Conservation (phyloP, 768 basidiomycete genomes). For the Mycena vulgaris region DNA sequence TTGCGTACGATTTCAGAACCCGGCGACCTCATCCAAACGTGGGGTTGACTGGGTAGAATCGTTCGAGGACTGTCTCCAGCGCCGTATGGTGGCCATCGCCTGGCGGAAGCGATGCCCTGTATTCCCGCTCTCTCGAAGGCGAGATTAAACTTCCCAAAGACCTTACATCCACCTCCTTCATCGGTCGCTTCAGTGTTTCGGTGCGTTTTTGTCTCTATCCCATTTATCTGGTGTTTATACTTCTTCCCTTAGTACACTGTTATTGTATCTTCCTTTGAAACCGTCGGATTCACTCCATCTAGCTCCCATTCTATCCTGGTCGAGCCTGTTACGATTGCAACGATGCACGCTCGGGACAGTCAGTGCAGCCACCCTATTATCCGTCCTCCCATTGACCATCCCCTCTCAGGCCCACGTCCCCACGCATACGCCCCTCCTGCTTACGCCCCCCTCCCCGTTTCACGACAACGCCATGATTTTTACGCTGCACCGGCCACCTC, state of each 20-base stretch:
- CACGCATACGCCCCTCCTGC: conserved; percentile 66
- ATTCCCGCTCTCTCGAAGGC: conserved; percentile 63
- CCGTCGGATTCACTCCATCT: conserved; percentile 53
- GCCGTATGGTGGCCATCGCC: conserved; percentile 67
- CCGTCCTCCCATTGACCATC: background rate
- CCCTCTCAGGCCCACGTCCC: conserved; percentile 58
- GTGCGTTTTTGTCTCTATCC: conserved; percentile 49
- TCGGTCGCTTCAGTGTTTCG: conserved; percentile 67
- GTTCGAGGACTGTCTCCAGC: conserved; percentile 58
- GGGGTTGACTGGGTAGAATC: conserved; percentile 64
- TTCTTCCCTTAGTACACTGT: conserved; percentile 58
- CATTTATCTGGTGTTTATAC: conserved; percentile 20
- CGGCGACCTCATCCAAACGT: conserved; percentile 50
- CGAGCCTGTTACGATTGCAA: conserved; percentile 68
- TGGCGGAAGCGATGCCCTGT: conserved; percentile 42
- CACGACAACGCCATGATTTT: conserved; percentile 50
- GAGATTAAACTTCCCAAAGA: conserved; percentile 69
- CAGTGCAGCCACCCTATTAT: conserved; percentile 6
- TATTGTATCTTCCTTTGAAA: conserved; percentile 62
- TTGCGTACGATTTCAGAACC: conserved; percentile 48
- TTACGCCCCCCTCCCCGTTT: conserved; percentile 53
- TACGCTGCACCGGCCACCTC: conserved; percentile 39
- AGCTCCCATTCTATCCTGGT: conserved; percentile 58
- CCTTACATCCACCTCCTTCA: conserved; percentile 63
- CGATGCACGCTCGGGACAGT: conserved; percentile 59